These are phyloP conservation scores for Paramecium bursaria DNA, from an alignment of 73 alveolate species.

Conservation along the genomic window DNA sequence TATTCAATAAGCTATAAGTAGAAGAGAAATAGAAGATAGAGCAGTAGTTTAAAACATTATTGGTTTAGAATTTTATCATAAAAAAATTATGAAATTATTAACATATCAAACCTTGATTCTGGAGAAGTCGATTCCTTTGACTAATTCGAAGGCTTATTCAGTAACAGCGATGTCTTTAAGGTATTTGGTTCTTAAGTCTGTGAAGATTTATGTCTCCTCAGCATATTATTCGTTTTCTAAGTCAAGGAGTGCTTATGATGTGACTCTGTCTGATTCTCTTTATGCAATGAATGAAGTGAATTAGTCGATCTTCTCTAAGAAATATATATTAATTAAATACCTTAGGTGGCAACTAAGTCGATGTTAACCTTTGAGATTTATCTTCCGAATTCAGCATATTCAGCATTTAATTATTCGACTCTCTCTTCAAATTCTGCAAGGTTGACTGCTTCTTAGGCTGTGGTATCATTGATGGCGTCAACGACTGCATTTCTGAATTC, in stretches of 20 bases:
- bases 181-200: slow-evolving; percentile 36
- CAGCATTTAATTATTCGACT: slow-evolving; percentile 48
- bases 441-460: slow-evolving; percentile 49
- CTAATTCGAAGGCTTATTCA: slow-evolving; percentile 46
- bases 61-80: not conserved
- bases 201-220: slow-evolving; percentile 50
- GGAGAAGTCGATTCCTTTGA: slow-evolving; percentile 41
- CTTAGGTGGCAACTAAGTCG: slow-evolving; percentile 49
- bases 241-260: slow-evolving; percentile 19
- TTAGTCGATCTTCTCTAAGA: slow-evolving; percentile 25
- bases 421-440: slow-evolving; percentile 41
- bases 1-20: too few species aligned
- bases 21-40: too few species aligned
- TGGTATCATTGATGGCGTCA: slow-evolving; percentile 53
- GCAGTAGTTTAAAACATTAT: not conserved
- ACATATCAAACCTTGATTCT: slow-evolving; percentile 43
- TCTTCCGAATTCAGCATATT: slow-evolving; percentile 63
- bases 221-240: slow-evolving; percentile 55
- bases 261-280: slow-evolving; percentile 57
- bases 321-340: not conserved
- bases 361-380: slow-evolving; percentile 14
- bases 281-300: slow-evolving; percentile 38
- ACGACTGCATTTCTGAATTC: slow-evolving; percentile 57
- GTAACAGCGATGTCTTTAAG: slow-evolving; percentile 43
- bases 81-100: too few species aligned